Base-by-base conservation (phyloP, 441 rosid species). In the Gossypium laxum region DNA sequence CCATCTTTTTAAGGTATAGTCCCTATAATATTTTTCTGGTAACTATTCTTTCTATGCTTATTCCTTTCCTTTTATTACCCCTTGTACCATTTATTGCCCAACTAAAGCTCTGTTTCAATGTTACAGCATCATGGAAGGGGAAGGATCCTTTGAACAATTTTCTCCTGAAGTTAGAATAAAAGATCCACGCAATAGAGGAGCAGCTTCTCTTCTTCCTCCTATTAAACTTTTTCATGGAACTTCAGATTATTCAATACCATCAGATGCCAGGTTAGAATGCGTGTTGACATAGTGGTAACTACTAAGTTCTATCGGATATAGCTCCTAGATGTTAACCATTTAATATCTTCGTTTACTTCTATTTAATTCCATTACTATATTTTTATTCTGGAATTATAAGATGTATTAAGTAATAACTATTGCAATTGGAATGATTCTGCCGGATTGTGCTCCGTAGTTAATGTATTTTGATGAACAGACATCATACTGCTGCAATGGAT, bases 1-100 rank as follows among this genome's bases (percentile, higher is more conserved):
- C 98, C 15, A 85, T 91, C 62, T 94, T 94, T 74, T 78, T 89
- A 74, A 94, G 98, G 98, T 93, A 81, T 51, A 24, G 1, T 8
- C 15, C 14, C 18, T 24, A 43, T 52, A 43, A 54, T 19, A 10
- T 32, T 62, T 74, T 61, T 24, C 71, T 67, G 32, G 62, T 72
- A 52, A 50, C 8, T 19, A 64, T 56, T 32, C 56, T 17, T 48
- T 74, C 2, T 41, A 57, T 69, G 1, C 48, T 51, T 18, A 30
- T 26, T 21, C 5, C 14, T 51, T 59, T 60, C 68, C 70, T 15
- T 18, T 58, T 28, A 6, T 38, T 56, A 32, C 1, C 22, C 50
- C 19, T 5, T 22, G 10, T 60, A 30, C 67, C 26, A 45, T 48
- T 41, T 8, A 48, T 62, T 4, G 48, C 6, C 43, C 17, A 8